Conservation (phyloP, 768 basidiomycete species). For the Boletus pseudopeckii region DNA sequence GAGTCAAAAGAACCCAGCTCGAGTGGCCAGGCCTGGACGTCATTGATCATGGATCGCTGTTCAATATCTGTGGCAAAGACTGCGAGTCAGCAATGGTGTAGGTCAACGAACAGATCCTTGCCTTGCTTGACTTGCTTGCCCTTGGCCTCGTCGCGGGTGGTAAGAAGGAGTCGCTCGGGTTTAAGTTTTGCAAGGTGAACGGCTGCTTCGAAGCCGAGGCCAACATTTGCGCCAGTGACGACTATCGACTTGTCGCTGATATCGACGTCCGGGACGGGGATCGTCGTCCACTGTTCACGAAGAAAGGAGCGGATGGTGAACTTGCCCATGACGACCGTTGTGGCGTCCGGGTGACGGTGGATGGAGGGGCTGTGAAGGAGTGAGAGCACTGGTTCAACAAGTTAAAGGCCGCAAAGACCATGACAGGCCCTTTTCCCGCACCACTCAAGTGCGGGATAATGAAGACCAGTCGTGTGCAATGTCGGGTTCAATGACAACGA, state of each 20-base stretch:
- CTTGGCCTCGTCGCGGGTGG: slow-evolving; percentile 23
- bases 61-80: slow-evolving; percentile 16
- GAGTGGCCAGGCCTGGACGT: slow-evolving; percentile 31
- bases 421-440: neutral
- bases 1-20: slow-evolving; percentile 34
- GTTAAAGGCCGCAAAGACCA: neutral
- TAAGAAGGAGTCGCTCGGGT: slow-evolving; percentile 25
- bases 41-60: slow-evolving; percentile 3
- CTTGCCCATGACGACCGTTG: slow-evolving; percentile 22
- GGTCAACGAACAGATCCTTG: neutral
- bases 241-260: slow-evolving; percentile 24
- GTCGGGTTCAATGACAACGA: neutral
- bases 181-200: slow-evolving; percentile 24
- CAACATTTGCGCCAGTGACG: slow-evolving; percentile 27
- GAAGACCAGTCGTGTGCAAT: neutral
- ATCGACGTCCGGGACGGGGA: slow-evolving; percentile 23
- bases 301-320: slow-evolving; percentile 16
- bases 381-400: neutral
- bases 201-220: slow-evolving; percentile 31
- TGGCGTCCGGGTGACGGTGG: neutral
- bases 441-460: neutral
- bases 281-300: slow-evolving; percentile 27
- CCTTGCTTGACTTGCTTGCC: slow-evolving; percentile 18
- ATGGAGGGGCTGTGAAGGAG: neutral
- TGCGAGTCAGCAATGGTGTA: neutral